phyloP scores from a whole-genome alignment of 2,329 filamentous ascomycete genomes.

The Fusarium albidum region DNA sequence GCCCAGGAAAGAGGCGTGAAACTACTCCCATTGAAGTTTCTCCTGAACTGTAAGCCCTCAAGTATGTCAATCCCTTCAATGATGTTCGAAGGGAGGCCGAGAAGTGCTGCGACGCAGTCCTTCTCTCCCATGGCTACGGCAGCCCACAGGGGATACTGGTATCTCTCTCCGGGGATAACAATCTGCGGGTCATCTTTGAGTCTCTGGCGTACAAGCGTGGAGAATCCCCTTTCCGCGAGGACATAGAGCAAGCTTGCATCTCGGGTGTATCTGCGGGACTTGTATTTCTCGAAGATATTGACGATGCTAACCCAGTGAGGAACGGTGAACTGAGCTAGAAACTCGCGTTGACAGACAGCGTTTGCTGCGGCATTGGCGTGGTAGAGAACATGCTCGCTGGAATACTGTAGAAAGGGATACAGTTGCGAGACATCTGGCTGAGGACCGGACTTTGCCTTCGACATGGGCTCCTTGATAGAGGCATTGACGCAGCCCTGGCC shows the following conservation, averaged over 20 bases:
- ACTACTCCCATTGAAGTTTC: no score
- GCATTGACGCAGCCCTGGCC: neutral
- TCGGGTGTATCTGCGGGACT: neutral
- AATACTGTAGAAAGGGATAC: constrained; percentile 27
- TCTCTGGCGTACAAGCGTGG: neutral
- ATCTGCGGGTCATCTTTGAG: rapidly evolving
- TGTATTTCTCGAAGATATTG: constrained; percentile 6
- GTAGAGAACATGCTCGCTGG: constrained; percentile 8
- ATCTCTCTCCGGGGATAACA: neutral
- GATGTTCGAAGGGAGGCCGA: rapidly evolving
- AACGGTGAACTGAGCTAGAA: neutral
- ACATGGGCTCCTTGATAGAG: neutral
- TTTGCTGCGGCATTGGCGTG: constrained; percentile 10
- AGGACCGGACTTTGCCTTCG: neutral
- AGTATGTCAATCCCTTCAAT: neutral
- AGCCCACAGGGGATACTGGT: constrained; percentile 15
- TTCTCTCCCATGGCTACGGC: constrained; percentile 16
- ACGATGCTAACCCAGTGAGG: rapidly evolving
- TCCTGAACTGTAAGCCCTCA: neutral
- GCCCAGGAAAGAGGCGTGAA: constrained; percentile 1
- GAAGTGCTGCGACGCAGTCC: neutral
- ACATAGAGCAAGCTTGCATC: constrained; percentile 10
- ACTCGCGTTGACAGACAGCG: rapidly evolving
- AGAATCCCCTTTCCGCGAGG: constrained; percentile 13
- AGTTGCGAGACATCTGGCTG: neutral